Evolutionary conservation across 768 basidiomycete species (phyloP), one percentile per base, ranked within the genome.

Genomic region (Mycena chlorophos): DNA sequence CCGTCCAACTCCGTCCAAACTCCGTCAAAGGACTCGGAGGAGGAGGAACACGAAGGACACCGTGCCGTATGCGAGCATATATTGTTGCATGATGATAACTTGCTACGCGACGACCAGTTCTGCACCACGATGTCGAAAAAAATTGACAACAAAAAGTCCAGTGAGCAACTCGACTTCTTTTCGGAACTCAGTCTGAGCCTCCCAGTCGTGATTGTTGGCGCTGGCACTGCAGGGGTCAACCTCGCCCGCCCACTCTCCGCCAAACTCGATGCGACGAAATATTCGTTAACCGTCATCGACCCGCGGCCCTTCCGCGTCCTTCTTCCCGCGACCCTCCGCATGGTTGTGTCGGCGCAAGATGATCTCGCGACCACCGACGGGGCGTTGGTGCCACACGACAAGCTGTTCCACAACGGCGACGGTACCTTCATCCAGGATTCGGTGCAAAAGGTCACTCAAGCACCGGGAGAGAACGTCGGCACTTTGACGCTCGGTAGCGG

Each of bases 231-330:
- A 1, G 86, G 87, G 13, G 68, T 72, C 26, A 59, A 71, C 10
- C 58, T 79, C 48, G 78, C 77, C 2, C 75, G 76, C 25, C 66
- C 65, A 2, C 82, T 89, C 54, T 79, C 83, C 3, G 65, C 72
- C 12, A 26, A 54, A 16, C 76, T 88, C 57, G 74, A 83, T 65
- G 53, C 76, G 0, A 64, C 70, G 8, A 74, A 73, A 31, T 77
- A 80, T 68, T 75, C 76, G 56, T 64, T 89, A 54, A 69, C 83
- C 54, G 77, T 89, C 58, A 70, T 90, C 57, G 79, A 75, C 40
- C 65, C 78, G 0, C 78, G 78, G 1, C 73, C 83, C 2, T 85
- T 78, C 64, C 74, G 72, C 56, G 65, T 83, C 4, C 69, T 79
- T 59, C 74, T 82, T n/a, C 72, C 82, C 14, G 78, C 82, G 0